Conservation (phyloP, 2,329 filamentous ascomycete species). For the Exophiala viscosa region DNA sequence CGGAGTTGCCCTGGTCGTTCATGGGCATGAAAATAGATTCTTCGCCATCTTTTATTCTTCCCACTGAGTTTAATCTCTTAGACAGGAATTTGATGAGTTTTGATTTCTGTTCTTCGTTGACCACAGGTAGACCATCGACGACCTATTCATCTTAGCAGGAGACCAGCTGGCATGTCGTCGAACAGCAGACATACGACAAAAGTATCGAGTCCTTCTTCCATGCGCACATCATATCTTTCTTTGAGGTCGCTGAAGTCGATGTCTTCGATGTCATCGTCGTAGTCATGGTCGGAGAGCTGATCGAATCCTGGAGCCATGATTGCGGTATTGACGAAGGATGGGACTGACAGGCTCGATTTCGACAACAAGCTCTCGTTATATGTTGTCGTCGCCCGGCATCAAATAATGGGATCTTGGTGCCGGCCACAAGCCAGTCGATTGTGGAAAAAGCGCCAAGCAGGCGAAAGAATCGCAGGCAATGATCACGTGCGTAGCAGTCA, state of each 20-base stretch:
- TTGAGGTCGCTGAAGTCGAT: constrained; percentile 89
- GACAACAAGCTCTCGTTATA: background rate
- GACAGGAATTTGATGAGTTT: constrained; percentile 96
- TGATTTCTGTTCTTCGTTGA: constrained; percentile 83
- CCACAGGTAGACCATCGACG: constrained; percentile 85
- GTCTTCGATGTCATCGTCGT: constrained; percentile 86
- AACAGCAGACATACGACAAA: constrained; percentile 58
- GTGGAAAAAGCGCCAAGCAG: constrained; percentile 4
- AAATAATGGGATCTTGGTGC: background rate
- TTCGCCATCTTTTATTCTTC: constrained; percentile 66
- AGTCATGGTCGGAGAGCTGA: constrained; percentile 84
- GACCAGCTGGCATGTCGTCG: too few species aligned
- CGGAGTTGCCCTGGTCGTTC: constrained; percentile 77
- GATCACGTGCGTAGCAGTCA: too few species aligned
- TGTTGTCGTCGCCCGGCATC: background rate
- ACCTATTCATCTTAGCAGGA: constrained; percentile 46
- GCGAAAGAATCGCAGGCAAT: background rate
- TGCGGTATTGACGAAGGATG: constrained; percentile 30
- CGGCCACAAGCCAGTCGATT: background rate
- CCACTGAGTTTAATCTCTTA: constrained; percentile 84
- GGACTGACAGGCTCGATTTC: background rate
- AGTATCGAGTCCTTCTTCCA: constrained; percentile 92
- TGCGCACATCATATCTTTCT: constrained; percentile 91
- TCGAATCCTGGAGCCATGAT: constrained; percentile 94
- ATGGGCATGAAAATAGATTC: constrained; percentile 93